These are phyloP conservation scores for Canavalia gladiata DNA, from an alignment of 306 rosid species.

Conservation along the genomic window DNA sequence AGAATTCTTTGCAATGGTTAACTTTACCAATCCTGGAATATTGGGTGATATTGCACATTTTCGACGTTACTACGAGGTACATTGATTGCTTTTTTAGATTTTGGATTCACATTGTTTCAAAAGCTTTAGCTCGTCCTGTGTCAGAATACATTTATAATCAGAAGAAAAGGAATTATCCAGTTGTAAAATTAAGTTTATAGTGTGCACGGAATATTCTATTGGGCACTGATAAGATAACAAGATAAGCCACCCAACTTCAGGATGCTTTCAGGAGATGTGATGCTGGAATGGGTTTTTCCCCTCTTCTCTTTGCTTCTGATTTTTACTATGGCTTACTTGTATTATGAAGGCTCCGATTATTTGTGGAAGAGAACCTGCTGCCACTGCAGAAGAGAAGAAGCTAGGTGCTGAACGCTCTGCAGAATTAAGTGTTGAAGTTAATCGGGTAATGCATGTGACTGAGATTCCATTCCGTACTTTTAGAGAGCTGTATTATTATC, in stretches of 20 bases:
- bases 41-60: conserved; percentile 78
- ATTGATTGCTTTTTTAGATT: conserved; percentile 38
- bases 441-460: conserved; percentile 64
- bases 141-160: conserved; percentile 32
- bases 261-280: conserved; percentile 34
- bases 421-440: conserved; percentile 87
- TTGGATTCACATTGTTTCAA: not conserved
- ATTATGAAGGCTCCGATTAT: conserved; percentile 83
- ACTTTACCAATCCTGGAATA: conserved; percentile 93
- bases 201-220: not conserved
- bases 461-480: conserved; percentile 26
- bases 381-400: conserved; percentile 82
- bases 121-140: conserved; percentile 32
- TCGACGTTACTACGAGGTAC: conserved; percentile 90
- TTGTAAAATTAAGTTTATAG: conserved; percentile 31
- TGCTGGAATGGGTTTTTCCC: conserved; percentile 40
- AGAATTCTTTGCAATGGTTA: conserved; percentile 96
- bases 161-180: conserved; percentile 30
- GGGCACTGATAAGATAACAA: conserved; percentile 4
- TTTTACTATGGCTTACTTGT: conserved; percentile 46
- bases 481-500: conserved; percentile 33
- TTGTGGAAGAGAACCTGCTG: conserved; percentile 94
- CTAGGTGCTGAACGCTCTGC: conserved; percentile 82
- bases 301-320: conserved; percentile 36
- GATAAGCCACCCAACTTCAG: conserved; percentile 41